Percentiles rank a stretch among this genome's conserved stretches.
Evolutionary conservation across 208 protist species (phyloP).

Genomic region (Wallacemonas collosoma): DNA sequence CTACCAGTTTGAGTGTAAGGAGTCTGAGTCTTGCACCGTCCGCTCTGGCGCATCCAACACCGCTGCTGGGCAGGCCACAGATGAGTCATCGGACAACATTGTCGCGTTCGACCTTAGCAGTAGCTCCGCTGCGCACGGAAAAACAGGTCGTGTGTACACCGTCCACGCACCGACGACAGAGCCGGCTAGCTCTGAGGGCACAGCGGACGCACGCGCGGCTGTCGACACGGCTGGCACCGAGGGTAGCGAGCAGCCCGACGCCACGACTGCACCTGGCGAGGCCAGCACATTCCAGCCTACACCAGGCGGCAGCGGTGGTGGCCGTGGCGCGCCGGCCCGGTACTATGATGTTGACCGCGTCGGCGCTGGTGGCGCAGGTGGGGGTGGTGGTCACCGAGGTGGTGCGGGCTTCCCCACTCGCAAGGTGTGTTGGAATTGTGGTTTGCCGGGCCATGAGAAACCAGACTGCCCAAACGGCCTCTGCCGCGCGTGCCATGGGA

Average conservation of each 20-base stretch:
- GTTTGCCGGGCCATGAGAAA: constrained; percentile 80
- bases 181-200: not conserved
- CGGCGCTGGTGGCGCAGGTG: constrained; percentile 22
- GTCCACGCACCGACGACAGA: not conserved
- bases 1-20: constrained; percentile 61
- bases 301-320: not conserved
- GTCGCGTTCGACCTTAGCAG: constrained; percentile 15
- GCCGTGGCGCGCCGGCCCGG: constrained; percentile 23
- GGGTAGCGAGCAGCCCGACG: not conserved
- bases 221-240: not conserved
- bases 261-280: not conserved
- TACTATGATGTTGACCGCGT: constrained; percentile 70
- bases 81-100: not conserved
- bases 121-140: constrained; percentile 11
- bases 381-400: constrained; percentile 10
- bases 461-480: constrained; percentile 76
- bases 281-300: not conserved
- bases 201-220: not conserved
- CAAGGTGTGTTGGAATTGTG: constrained; percentile 88
- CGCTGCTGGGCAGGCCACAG: not conserved
- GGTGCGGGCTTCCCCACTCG: constrained; percentile 20
- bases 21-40: constrained; percentile 30
- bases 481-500: constrained; percentile 68
- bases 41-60: not conserved
- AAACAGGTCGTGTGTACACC: constrained; percentile 4